Evolutionary conservation across 2,329 filamentous ascomycete genomes (phyloP).

Genomic region (Calycina marina): DNA sequence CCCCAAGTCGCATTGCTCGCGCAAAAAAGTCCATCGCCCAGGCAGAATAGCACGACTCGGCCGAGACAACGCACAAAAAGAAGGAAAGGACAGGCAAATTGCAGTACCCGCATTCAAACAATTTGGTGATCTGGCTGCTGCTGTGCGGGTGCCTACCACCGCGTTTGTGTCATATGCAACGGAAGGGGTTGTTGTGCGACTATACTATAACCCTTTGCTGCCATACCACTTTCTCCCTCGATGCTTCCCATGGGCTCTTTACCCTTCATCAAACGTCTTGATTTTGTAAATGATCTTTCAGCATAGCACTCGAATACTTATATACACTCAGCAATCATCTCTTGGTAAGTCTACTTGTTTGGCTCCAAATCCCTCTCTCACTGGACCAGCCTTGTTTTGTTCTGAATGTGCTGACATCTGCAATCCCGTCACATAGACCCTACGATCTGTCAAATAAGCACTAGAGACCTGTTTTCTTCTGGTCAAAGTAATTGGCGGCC

Average conservation of each 20-base stretch:
- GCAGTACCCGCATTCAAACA: constrained; percentile 5
- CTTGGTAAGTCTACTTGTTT: constrained; percentile 19
- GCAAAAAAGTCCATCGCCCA: constrained; percentile 5
- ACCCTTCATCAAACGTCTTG: constrained; percentile 10
- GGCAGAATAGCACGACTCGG: constrained; percentile 12
- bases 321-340: constrained; percentile 19
- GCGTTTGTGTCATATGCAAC: constrained; percentile 23
- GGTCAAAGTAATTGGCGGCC: constrained; percentile 10
- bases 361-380: constrained; percentile 10
- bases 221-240: constrained; percentile 15
- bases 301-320: constrained; percentile 17
- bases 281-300: constrained; percentile 22
- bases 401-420: constrained; percentile 21
- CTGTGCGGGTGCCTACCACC: constrained; percentile 20
- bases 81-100: constrained; percentile 10
- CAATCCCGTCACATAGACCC: constrained; percentile 23
- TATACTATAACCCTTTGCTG: constrained; percentile 6
- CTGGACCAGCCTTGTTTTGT: constrained; percentile 21
- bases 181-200: constrained; percentile 24
- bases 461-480: constrained; percentile 13
- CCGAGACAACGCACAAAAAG: constrained; percentile 10
- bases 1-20: constrained; percentile 11
- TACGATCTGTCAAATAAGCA: constrained; percentile 20
- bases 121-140: constrained; percentile 9
- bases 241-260: constrained; percentile 19